Base-by-base conservation (phyloP, 441 rosid genomes). In the Aquilaria agallochum region DNA sequence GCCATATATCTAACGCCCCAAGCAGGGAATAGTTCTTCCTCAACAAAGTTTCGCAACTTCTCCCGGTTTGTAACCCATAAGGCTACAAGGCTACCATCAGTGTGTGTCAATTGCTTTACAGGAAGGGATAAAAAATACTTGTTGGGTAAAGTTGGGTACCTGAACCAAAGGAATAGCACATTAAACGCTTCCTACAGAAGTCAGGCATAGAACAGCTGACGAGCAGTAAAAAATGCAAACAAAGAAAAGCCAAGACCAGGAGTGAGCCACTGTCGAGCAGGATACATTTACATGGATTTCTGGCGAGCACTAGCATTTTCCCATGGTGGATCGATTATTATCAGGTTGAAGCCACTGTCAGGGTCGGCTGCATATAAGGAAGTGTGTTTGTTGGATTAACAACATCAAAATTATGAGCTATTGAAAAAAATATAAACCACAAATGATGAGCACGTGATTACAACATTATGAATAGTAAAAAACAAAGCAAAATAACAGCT, bases 1-100 rank as follows among this genome's bases (percentile, higher is more conserved):
- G 96, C 83, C 11, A 55, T 72, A 71, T 67, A 79, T 63, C 57
- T 75, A 58, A 88, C 81, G 73, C 89, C 93, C 97, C 97, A 88
- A 14, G 82, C 65, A 40, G 96, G 90, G 70, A 87, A 88, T 34
- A 90, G 76, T 77, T 90, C 96, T 74, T 81, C 79, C 84, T 83
- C 83, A 56, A 87, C 84, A 58, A 93, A 88, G 68, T 57, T 68
- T 9, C 71, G 92, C 66, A 88, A 70, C 63, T 90, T 93, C 81
- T 93, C 95, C 72, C 96, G 83, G 60, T 90, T 90, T 13, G 98
- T 93, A 68, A 88, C 87, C 98, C 98, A 93, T 56, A 93, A 78
- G 67, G 90, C 97, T 50, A 93, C 87, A 31, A 93, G 87, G 33
- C 96, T 90, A 60, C 98, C 98, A 49, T 73, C 85, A 56, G 60